These are phyloP conservation scores for Rubia tinctorum DNA, from an alignment of 305 asterid genomes.

Conservation along the genomic window DNA sequence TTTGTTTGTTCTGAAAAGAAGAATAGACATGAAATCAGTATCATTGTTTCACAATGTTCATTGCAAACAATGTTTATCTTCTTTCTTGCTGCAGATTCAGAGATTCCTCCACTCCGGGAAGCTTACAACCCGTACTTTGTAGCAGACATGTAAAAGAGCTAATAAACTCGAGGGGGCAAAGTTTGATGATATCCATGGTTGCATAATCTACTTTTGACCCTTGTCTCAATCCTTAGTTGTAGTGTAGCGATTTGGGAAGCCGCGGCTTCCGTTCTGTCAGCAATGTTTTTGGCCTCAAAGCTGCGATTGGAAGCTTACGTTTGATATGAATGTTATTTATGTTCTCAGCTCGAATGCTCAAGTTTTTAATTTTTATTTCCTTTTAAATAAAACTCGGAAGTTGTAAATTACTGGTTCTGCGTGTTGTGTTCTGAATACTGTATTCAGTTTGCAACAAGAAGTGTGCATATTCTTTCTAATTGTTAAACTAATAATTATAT, in stretches of 20 bases:
- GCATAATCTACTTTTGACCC: neutral
- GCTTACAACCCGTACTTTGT: neutral
- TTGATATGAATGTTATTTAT: neutral
- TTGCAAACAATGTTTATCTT: neutral
- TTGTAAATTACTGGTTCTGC: too few relatives aligned
- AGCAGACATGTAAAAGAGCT: neutral
- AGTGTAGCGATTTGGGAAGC: neutral
- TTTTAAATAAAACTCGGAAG: too few relatives aligned
- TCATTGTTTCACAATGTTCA: neutral
- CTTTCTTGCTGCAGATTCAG: neutral
- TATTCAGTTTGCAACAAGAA: too few relatives aligned
- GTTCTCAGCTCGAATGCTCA: neutral
- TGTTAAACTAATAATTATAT: too few relatives aligned
- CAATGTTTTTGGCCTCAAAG: neutral
- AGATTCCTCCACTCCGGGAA: neutral
- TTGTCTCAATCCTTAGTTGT: neutral
- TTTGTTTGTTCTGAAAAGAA: neutral
- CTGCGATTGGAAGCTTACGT: neutral
- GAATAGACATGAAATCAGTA: neutral
- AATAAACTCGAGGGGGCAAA: neutral
- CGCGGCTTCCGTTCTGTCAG: too few relatives aligned
- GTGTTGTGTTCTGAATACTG: too few relatives aligned
- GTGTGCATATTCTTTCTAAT: too few relatives aligned
- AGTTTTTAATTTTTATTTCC: too few relatives aligned
- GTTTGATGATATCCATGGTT: neutral